Evolutionary conservation across 192 early-diverging fungal species (phyloP), one percentile per base, ranked within the genome.

Genomic region (Mortierella antarctica): DNA sequence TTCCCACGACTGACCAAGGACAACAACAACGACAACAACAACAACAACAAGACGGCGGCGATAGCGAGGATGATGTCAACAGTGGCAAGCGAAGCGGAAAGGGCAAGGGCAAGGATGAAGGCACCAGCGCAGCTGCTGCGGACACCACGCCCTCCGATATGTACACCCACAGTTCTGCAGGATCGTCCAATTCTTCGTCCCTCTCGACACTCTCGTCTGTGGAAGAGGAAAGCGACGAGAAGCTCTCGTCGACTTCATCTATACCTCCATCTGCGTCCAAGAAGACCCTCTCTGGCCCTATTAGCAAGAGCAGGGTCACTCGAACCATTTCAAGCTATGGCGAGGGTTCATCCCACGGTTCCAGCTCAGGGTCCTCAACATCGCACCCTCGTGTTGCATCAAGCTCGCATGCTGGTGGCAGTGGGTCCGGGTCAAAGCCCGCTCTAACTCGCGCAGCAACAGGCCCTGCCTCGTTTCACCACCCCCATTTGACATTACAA

Each of bases 131-230:
- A 21, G 40, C 41, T 5, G 6, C 65, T 9, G 39, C 54, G 14
- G 15, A 20, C 12, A 20, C 61, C 61, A 62, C 46, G 8, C 41
- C 70, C 2, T 74, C 73, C 5, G 53, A 68, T 21, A 41, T 68
- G 46, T 74, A 74, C 47, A 50, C 65, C 51, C 51, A 58, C 14
- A 41, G 58, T 11, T 61, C 45, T 17, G 21, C 65, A 12, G 14
- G 65, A 53, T 74, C 73, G 15, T 67, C 73, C 49, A 70, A 65
- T 21, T 23, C 69, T 2, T 71, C 75, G 2, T 79, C 75, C 6
- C 49, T 63, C 1, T 60, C 61, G 6, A 70, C 75, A 18, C 18
- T 71, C 12, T 66, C 74, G 4, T 71, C 67, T 13, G 61, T 79
- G 7, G 69, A 71, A 12, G 75, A 79, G n/a, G 68, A 62, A 1